phyloP scores from a whole-genome alignment of 2,329 filamentous ascomycete species.

The Phoma sp. region DNA sequence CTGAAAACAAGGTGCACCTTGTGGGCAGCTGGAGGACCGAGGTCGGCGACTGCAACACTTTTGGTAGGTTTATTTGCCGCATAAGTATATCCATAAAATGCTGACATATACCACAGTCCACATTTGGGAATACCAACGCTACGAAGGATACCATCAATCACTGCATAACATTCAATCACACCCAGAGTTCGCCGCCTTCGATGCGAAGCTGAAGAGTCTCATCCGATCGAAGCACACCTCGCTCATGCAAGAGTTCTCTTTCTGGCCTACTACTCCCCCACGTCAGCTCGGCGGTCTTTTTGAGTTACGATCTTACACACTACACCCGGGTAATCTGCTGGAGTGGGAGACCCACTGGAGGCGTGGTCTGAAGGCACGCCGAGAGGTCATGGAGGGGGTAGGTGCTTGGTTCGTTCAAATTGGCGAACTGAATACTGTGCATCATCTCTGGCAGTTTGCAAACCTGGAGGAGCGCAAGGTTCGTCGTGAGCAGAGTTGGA shows the following conservation, averaged over 20 bases:
- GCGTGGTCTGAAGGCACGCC: conserved; percentile 84
- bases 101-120: conserved; percentile 71
- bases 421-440: conserved; percentile 95
- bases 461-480: conserved; percentile 92
- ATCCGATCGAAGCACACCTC: conserved; percentile 86
- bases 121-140: conserved; percentile 99
- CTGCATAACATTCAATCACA: conserved; percentile 83
- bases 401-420: conserved; percentile 99
- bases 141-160: conserved; percentile 93
- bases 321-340: conserved; percentile 92
- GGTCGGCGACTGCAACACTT: conserved; percentile 95
- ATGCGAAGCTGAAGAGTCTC: conserved; percentile 82
- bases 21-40: conserved; percentile 99
- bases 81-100: background rate
- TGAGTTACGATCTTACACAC: conserved; percentile 93
- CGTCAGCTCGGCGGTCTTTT: conserved; percentile 91
- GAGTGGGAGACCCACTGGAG: conserved; percentile 99
- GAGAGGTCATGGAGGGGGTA: conserved; percentile 98
- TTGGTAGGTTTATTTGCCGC: conserved; percentile 66
- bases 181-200: conserved; percentile 83
- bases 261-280: conserved; percentile 95
- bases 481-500: conserved; percentile 93
- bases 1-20: conserved; percentile 92
- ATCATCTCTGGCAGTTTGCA: conserved; percentile 98
- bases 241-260: conserved; percentile 99